These are phyloP conservation scores for Viridothelium virens DNA, from an alignment of 495 filamentous ascomycete species.

Conservation along the genomic window DNA sequence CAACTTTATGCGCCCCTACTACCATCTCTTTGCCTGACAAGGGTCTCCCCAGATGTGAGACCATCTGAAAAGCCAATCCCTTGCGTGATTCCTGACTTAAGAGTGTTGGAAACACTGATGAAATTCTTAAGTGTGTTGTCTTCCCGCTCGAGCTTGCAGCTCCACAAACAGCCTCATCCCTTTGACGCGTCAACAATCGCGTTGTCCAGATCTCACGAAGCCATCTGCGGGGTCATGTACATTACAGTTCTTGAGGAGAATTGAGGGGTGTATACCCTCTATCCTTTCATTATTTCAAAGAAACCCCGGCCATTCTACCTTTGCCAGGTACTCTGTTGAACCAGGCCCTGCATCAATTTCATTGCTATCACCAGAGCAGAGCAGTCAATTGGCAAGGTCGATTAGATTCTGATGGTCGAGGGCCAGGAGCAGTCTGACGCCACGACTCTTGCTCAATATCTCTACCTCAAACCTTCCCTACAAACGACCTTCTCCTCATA, in stretches of 20 bases:
- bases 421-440: neutral
- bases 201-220: neutral
- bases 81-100: neutral
- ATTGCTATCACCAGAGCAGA: neutral
- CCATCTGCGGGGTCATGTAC: slow-evolving; percentile 3
- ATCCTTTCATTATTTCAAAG: neutral
- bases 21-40: neutral
- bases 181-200: neutral
- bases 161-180: neutral
- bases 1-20: neutral
- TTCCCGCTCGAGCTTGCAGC: neutral
- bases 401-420: neutral
- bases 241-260: neutral
- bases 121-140: neutral
- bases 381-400: neutral
- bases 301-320: neutral
- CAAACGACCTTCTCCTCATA: neutral
- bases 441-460: neutral
- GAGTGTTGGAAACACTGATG: neutral
- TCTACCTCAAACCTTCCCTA: neutral
- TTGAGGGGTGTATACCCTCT: neutral
- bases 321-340: neutral
- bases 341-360: neutral
- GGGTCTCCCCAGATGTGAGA: neutral
- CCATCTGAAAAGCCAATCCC: slow-evolving; percentile 7